Evolutionary conservation across 2,329 filamentous ascomycete genomes (phyloP).

Genomic region (Alternaria arbusti): DNA sequence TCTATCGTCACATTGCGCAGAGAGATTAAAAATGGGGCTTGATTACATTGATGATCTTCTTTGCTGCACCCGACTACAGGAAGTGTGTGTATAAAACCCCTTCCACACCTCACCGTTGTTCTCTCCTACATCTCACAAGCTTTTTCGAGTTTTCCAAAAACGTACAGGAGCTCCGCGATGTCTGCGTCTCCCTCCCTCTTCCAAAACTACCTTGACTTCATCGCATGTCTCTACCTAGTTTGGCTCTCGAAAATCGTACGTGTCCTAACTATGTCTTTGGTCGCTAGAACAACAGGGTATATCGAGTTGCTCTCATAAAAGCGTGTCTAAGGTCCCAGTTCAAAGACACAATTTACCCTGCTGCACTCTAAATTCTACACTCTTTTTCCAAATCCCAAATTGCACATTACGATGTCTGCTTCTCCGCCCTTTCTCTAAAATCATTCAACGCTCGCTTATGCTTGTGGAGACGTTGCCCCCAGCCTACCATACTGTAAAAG

Average conservation of each 20-base stretch:
- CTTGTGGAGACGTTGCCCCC: not conserved
- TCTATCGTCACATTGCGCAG: accelerated
- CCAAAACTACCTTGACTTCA: not conserved
- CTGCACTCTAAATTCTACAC: not conserved
- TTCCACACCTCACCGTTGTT: not conserved
- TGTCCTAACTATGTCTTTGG: too few relatives aligned
- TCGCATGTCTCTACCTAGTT: not conserved
- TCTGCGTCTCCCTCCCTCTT: not conserved
- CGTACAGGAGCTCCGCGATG: not conserved
- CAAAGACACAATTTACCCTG: not conserved
- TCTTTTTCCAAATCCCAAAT: not conserved
- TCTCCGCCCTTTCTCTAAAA: not conserved
- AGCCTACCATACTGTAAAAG: not conserved
- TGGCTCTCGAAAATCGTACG: not conserved
- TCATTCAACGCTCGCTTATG: not conserved
- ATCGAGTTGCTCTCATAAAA: not conserved
- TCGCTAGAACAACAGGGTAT: not conserved
- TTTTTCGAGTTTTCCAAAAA: not conserved
- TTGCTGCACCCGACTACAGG: accelerated
- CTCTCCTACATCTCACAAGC: not conserved
- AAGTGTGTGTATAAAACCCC: not conserved
- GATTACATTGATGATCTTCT: not conserved
- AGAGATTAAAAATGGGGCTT: not conserved
- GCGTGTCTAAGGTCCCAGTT: not conserved
- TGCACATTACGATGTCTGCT: not conserved